Base-by-base conservation (phyloP, 2,329 filamentous ascomycete genomes). In the Colletotrichum horii region DNA sequence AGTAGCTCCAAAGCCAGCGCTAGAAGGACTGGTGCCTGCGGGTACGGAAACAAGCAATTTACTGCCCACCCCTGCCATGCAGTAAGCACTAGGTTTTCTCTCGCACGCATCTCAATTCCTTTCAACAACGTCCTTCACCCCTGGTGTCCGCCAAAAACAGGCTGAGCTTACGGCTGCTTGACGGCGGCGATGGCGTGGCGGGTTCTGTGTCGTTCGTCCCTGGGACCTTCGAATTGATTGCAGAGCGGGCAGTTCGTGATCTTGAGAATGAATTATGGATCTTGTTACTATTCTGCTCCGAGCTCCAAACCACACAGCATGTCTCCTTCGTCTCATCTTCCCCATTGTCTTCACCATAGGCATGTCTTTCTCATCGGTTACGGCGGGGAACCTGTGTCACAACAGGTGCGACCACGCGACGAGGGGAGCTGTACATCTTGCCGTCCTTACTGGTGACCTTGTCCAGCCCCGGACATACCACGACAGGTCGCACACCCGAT, bases 391-490 rank as follows among this genome's bases (percentile, higher is more conserved):
- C 48, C 52, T 52, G 71, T 30, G 76, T 72, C 12, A 77, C 64
- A 24, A 77, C 56, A 0, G 80, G 79, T 19, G 78, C 78, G 4
- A 79, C 79, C 6, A 82, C 78, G 52, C 77, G 75, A 56, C 76
- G 77, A 6, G 81, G 79, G 15, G 73, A 71, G n/a, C 69, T 56
- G 32, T 79, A 79, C 15, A 75, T 76, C 12, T 68, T 78, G 24
- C 81, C 81, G 30, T 84, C 79, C 36, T 66, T 78, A 22, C 74
- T 64, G n/a, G 78, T 77, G 12, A 82, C 48, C 69, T 82, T 84
- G 48, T 80, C 78, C 61, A 84, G 43, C 0, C 83, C 83, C 22
- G 82, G 79, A 19, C 80, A 81, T 14, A 84, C 79, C 7, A 83
- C 79, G 1, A 80, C 65, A 16, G 62, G 58, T 22, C 36, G 65